Percentiles rank a stretch among this genome's conserved stretches.
Evolutionary conservation across 129 eudicot species (phyloP).

Genomic region (Sambucus nigra): DNA sequence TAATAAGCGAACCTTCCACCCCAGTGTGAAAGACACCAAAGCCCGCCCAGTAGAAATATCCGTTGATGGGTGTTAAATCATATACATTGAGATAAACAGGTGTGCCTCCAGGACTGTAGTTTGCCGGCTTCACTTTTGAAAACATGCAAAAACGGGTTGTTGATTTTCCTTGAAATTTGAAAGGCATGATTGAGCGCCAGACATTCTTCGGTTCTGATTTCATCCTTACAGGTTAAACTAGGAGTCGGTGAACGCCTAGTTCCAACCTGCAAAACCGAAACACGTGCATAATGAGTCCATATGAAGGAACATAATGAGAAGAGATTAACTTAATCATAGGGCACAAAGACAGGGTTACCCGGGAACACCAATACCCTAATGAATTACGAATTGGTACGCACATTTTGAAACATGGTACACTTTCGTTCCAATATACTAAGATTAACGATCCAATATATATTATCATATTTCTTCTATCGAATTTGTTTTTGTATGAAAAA

Average conservation of each 20-base stretch:
- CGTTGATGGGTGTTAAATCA: conserved; percentile 65
- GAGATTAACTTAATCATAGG: neutral
- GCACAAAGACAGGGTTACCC: neutral
- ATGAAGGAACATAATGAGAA: neutral
- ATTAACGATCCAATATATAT: neutral
- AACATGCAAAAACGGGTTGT: conserved; percentile 51
- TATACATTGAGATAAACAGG: conserved; percentile 97
- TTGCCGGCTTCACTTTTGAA: conserved; percentile 43
- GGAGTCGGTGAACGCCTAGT: conserved; percentile 16
- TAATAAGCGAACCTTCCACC: conserved; percentile 50
- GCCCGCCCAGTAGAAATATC: conserved; percentile 87
- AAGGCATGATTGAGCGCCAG: conserved; percentile 41
- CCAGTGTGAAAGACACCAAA: conserved; percentile 91
- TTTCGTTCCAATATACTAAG: too few relatives aligned
- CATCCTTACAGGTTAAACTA: conserved; percentile 38
- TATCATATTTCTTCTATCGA: neutral
- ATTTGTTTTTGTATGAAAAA: too few relatives aligned
- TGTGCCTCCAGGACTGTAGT: conserved; percentile 36
- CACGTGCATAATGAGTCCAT: neutral
- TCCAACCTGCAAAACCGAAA: conserved; percentile 27
- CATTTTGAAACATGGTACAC: too few relatives aligned
- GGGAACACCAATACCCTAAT: neutral
- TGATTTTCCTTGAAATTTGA: conserved; percentile 37
- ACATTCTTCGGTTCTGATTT: conserved; percentile 28
- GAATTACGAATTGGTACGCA: too few relatives aligned